phyloP scores from a whole-genome alignment of 495 filamentous ascomycete species.

The Xylaria venustula region DNA sequence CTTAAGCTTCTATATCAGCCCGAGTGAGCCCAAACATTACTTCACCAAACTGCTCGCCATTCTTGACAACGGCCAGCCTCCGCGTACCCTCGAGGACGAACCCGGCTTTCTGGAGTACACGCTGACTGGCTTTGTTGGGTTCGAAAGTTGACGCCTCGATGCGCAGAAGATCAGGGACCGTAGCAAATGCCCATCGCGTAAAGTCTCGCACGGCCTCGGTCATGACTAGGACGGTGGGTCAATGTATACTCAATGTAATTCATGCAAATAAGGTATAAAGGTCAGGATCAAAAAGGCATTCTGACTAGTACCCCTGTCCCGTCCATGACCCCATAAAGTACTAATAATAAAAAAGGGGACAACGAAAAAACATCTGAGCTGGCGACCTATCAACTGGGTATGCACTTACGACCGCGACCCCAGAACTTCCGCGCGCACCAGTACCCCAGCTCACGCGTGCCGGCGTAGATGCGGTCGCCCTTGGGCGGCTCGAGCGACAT shows the following conservation, averaged over 20 bases:
- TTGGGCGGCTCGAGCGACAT: slow-evolving; percentile 28
- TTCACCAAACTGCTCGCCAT: slow-evolving; percentile 31
- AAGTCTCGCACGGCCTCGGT: slow-evolving; percentile 22
- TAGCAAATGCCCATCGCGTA: slow-evolving; percentile 35
- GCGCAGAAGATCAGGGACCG: slow-evolving; percentile 27
- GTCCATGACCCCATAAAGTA: no score
- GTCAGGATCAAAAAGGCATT: neutral
- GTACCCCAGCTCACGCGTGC: slow-evolving; percentile 40
- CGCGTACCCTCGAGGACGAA: slow-evolving; percentile 38
- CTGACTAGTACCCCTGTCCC: no score
- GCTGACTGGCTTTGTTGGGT: slow-evolving; percentile 32
- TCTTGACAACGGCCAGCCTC: slow-evolving; percentile 35
- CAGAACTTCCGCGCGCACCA: slow-evolving; percentile 34
- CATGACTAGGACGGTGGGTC: neutral
- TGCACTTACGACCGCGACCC: slow-evolving; percentile 32
- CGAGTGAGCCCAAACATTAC: slow-evolving; percentile 33
- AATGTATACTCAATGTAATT: no score
- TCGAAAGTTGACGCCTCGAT: slow-evolving; percentile 34
- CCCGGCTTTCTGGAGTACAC: slow-evolving; percentile 35
- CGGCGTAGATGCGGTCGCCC: slow-evolving; percentile 30
- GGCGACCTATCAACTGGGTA: no score
- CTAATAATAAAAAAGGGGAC: no score
- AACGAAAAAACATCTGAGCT: no score
- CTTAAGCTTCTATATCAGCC: slow-evolving; percentile 25
- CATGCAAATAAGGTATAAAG: neutral